A percentile compares a stretch with the other conserved stretches of the same genome.
phyloP scores from a whole-genome alignment of 1,284 basidiomycete species.

The Puccinia coronata region DNA sequence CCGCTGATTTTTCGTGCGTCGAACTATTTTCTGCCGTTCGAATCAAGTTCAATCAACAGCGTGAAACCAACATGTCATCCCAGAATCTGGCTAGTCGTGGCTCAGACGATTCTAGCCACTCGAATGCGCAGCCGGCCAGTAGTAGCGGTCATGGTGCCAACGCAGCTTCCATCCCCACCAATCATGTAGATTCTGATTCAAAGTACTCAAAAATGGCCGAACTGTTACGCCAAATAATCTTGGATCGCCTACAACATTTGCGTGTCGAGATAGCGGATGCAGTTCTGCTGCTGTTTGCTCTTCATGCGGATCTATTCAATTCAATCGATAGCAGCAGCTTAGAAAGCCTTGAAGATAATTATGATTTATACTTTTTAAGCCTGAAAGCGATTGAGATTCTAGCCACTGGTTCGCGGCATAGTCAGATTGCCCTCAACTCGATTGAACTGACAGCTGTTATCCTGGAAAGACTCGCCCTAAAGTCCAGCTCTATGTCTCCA shows the following conservation, averaged over 20 bases:
- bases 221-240: conserved; percentile 17
- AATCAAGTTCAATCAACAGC: conserved; percentile 15
- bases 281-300: conserved; percentile 31
- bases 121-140: not conserved
- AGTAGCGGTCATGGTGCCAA: not conserved
- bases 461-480: conserved; percentile 24
- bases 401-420: conserved; percentile 32
- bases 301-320: conserved; percentile 38
- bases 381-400: conserved; percentile 46
- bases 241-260: not conserved
- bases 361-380: conserved; percentile 41
- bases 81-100: not conserved
- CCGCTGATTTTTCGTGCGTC: conserved; percentile 37
- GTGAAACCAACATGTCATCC: not conserved
- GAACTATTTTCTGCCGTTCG: conserved; percentile 32
- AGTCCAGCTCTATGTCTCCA: not conserved
- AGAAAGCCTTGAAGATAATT: conserved; percentile 18
- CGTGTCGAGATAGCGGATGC: conserved; percentile 48
- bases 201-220: conserved; percentile 38
- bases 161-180: not conserved
- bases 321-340: not conserved
- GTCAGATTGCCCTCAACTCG: conserved; percentile 46
- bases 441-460: conserved; percentile 35
- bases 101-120: not conserved
- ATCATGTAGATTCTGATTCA: not conserved